Conservation (phyloP, 345 rosid genomes). For the Populus davidiana region DNA sequence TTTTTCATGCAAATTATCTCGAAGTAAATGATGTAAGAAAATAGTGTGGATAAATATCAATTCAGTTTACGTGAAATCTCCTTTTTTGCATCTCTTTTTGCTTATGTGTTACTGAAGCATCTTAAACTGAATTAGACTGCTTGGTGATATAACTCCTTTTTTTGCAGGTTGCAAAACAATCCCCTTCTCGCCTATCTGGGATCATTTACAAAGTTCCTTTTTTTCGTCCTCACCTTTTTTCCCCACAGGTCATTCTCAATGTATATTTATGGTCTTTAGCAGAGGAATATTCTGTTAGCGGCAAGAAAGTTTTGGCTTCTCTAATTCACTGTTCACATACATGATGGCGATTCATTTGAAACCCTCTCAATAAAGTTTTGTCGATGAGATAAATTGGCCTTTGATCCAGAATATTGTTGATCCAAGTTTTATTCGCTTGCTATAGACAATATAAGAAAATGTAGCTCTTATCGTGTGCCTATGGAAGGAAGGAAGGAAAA, state of each 20-base stretch:
- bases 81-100: neutral
- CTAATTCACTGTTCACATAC: conserved; percentile 5
- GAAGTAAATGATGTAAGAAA: neutral
- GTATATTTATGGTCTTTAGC: conserved; percentile 38
- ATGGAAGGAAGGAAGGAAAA: no score
- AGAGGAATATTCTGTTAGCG: conserved; percentile 37
- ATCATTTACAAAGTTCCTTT: neutral
- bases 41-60: neutral
- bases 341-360: neutral
- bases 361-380: neutral
- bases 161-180: neutral
- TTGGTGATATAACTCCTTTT: neutral
- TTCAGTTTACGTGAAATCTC: neutral
- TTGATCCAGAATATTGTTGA: neutral
- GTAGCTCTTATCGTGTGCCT: no score
- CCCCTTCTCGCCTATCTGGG: neutral
- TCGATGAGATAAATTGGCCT: neutral
- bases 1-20: neutral
- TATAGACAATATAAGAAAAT: neutral
- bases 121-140: neutral
- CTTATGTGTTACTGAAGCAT: neutral
- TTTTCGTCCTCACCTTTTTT: neutral
- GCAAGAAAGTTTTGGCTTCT: conserved; percentile 34
- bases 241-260: conserved; percentile 1
- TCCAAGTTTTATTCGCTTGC: neutral